Evolutionary conservation across 139 green algal species (phyloP), one percentile per base, ranked within the genome.

Genomic region (Zygnema cylindricum): DNA sequence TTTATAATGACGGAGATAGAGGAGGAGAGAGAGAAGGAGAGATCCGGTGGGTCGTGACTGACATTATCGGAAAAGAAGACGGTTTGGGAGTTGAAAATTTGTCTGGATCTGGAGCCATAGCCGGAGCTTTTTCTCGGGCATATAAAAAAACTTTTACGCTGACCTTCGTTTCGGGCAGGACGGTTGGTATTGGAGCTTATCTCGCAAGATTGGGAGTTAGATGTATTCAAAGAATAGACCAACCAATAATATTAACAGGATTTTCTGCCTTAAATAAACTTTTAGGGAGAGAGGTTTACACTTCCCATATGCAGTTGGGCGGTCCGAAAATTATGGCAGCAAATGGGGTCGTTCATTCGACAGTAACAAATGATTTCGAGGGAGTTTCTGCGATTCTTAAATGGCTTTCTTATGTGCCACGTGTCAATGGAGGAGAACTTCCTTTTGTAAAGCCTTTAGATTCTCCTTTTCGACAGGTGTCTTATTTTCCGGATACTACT

Each of bases 161-260:
- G 39, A 77, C 36, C 1, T 93, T 90, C 82, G 93, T 91, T 85
- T 93, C 92, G 25, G 97, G 98, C 11, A 93, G 97, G 76, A 98
- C 95, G 0, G 97, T 99, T 0, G 98, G 98, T 84, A 99, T 99
- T 73, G 98, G 98, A 41, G 98, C 98, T 21, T 99, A 99, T 94
- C 94, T 99, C 42, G 96, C 96, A 0, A 96, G 98, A 22, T 94
- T 99, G 40, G 97, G 97, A n/a, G 93, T 96, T 36, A 93, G 95
- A 55, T 94, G 95, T 76, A 94, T 99, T 41, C 97, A 99, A 93
- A 92, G 96, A 32, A 78, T 89, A 0, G 96, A 99, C 86, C 96
- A 98, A 92, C 98, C 98, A 85, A 98, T 99, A 93, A 98, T 99
- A 85, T 95, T 99, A 1, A 99, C 98, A 1, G 98, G 98, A 81